A percentile compares a stretch with the other conserved stretches of the same genome.
phyloP scores from a whole-genome alignment of 2,329 filamentous ascomycete species.

The Fusarium sp. region DNA sequence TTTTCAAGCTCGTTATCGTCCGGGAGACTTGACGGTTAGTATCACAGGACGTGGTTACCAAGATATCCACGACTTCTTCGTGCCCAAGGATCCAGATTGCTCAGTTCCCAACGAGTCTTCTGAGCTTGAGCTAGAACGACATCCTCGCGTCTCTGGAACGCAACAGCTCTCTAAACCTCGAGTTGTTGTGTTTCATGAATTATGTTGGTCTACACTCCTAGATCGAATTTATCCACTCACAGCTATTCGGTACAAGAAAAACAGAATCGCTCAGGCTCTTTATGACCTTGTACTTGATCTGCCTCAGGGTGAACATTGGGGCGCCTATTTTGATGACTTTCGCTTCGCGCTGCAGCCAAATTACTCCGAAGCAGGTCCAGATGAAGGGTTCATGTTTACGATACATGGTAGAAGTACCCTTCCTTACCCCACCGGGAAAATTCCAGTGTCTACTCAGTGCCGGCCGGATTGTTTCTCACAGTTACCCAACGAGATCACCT shows the following conservation, averaged over 20 bases:
- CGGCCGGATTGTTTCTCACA: background rate
- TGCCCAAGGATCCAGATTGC: background rate
- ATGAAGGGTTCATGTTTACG: background rate
- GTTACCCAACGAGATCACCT: background rate
- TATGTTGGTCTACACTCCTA: background rate
- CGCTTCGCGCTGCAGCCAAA: background rate
- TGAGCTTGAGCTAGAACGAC: background rate
- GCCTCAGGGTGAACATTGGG: background rate
- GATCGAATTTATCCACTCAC: background rate
- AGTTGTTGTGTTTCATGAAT: background rate
- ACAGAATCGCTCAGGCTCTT: background rate
- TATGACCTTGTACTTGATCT: background rate
- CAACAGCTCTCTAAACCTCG: background rate
- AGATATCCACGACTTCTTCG: fast-evolving
- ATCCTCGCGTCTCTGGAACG: fast-evolving
- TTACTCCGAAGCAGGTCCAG: background rate
- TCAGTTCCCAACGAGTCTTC: too few relatives aligned
- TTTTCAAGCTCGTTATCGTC: background rate
- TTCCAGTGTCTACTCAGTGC: background rate
- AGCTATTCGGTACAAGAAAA: too few relatives aligned
- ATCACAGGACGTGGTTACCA: background rate
- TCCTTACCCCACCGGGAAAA: background rate
- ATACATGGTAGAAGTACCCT: background rate
- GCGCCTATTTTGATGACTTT: too few relatives aligned
- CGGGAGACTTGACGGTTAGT: background rate